Evolutionary conservation across 192 early-diverging fungal species (phyloP), one percentile per base, ranked within the genome.

Genomic region (Coemansia sp.): DNA sequence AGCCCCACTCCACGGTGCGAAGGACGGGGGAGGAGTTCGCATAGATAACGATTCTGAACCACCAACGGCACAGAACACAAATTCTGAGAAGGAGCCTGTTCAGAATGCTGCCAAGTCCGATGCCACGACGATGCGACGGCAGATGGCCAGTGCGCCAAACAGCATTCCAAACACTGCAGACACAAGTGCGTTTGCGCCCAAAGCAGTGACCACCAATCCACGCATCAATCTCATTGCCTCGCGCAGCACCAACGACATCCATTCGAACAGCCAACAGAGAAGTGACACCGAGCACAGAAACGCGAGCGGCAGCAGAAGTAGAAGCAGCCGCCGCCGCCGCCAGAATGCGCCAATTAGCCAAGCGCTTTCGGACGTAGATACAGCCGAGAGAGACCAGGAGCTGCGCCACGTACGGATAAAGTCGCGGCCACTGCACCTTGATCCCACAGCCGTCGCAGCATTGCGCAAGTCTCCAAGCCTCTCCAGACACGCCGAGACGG

Each of bases 401-500:
- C 17, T 36, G 3, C 53, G 49, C 25, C 76, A 70, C 17, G 58
- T 61, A 8, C 71, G 59, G 13, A 61, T 73, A 15, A 59, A 64
- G 23, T 81, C 78, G 34, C 73, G 70, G 22, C 78, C 78, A 8
- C 49, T 81, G 0, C 69, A 71, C 36, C 34, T 62, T n/a, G 61
- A 52, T 46, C 33, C 55, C 8, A 25, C 34, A 33, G 55, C 32
- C 7, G 15, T 57, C 14, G 2, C 55, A n/a, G 55, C 49, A 13
- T 7, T 52, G 49, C 49, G 23, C 23, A 22, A 14, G 8, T 52
- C 49, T 7, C 49, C 49, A 9, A 25, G 23, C 20, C 20, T 22
- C 9, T 52, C 22, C 10, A 52, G 49, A 10, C 35, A 66, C 19
- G 58, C 62, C 7, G 61, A 69, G 17, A 77, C 70, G 5, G 75